A percentile compares a stretch with the other conserved stretches of the same genome.
Evolutionary conservation across 1,139 yeast genomes (phyloP).

Genomic region (Blastobotrys serpentis): DNA sequence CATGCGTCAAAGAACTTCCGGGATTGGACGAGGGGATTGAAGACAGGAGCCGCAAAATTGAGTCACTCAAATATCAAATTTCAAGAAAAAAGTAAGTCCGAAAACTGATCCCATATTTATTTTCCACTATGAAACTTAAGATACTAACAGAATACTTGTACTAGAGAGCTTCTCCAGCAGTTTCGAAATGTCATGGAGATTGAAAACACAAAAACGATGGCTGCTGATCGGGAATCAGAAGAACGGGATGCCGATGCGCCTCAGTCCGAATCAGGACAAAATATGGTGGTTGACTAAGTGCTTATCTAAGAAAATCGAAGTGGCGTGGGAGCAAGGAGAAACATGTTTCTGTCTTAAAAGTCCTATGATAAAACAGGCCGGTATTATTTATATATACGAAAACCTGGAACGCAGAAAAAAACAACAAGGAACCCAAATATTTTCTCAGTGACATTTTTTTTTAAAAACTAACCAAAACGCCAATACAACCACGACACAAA

Average conservation of each 20-base stretch:
- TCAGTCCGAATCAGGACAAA: too few species aligned
- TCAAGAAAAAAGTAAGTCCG: constrained; percentile 19
- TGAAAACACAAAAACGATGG: constrained; percentile 2
- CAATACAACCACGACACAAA: neutral
- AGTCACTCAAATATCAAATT: constrained; percentile 18
- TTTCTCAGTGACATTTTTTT: too few species aligned
- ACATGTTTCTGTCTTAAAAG: constrained; percentile 9
- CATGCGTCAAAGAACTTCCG: constrained; percentile 22
- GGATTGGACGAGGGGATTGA: constrained; percentile 26
- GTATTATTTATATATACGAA: neutral
- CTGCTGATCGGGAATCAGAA: constrained; percentile 8
- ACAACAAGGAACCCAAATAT: too few species aligned
- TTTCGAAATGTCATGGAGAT: constrained; percentile 25
- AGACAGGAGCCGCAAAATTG: constrained; percentile 19
- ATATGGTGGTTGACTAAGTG: constrained; percentile 12
- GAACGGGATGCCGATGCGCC: constrained; percentile 12
- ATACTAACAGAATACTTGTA: neutral
- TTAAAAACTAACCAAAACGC: too few species aligned
- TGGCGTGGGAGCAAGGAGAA: too few species aligned
- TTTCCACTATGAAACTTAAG: too few species aligned
- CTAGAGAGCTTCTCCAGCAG: constrained; percentile 19
- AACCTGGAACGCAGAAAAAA: too few species aligned
- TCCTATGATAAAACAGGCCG: neutral
- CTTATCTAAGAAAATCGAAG: neutral
- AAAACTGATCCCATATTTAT: too few species aligned